Conservation (phyloP, 1,139 yeast genomes). For the Nakaseomyces delphensis region DNA sequence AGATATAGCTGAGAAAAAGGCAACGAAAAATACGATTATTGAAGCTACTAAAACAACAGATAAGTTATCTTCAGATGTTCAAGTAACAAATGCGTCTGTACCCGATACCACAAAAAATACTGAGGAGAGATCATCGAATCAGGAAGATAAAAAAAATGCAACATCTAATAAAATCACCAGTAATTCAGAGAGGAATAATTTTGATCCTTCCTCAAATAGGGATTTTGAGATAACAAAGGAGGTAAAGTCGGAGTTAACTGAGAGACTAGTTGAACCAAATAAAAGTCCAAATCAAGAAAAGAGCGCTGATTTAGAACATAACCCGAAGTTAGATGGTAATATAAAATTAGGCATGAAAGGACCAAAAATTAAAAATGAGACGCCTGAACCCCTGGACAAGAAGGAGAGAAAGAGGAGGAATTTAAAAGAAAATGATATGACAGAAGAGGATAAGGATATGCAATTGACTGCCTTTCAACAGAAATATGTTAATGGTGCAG, state of each 20-base stretch:
- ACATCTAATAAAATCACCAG: too few relatives aligned
- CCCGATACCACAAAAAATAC: neutral
- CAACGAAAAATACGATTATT: neutral
- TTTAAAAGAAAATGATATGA: conserved; percentile 18
- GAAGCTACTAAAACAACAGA: conserved; percentile 11
- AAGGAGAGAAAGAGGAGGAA: conserved; percentile 13
- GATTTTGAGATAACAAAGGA: too few relatives aligned
- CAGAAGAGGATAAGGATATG: conserved; percentile 35
- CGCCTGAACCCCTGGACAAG: too few relatives aligned
- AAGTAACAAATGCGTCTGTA: too few relatives aligned
- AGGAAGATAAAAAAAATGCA: too few relatives aligned
- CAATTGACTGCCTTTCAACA: conserved; percentile 66
- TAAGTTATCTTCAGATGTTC: conserved; percentile 6
- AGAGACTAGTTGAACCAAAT: too few relatives aligned
- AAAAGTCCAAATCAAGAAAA: too few relatives aligned
- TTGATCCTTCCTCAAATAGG: too few relatives aligned
- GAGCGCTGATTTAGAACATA: too few relatives aligned
- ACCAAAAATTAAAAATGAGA: neutral
- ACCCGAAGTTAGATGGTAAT: too few relatives aligned
- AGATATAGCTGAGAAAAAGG: neutral
- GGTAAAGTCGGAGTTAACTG: too few relatives aligned
- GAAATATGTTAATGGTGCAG: conserved; percentile 56
- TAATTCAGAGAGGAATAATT: too few relatives aligned
- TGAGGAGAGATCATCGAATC: neutral
- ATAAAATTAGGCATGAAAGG: neutral